Conservation (phyloP, 805 yeast genomes). For the Nakazawaea holstii region DNA sequence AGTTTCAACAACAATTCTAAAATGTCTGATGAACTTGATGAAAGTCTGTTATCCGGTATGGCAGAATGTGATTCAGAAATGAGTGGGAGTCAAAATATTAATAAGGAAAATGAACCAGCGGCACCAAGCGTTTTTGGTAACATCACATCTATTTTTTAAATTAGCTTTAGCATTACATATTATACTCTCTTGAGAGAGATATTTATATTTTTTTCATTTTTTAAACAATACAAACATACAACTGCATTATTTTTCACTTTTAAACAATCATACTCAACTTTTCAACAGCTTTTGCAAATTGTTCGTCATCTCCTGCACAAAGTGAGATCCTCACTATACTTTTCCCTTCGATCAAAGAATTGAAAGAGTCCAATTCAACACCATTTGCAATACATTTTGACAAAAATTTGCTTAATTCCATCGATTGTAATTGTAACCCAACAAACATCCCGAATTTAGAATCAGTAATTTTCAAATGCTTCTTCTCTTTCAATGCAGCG, state of each 20-base stretch:
- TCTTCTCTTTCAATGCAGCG: conserved; percentile 11
- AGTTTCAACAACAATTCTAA: too few relatives aligned
- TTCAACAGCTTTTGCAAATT: not conserved
- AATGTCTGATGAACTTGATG: too few relatives aligned
- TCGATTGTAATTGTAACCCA: conserved; percentile 20
- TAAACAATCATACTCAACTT: not conserved
- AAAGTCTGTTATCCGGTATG: too few relatives aligned
- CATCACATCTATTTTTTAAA: conserved; percentile 6
- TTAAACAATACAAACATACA: not conserved
- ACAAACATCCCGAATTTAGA: conserved; percentile 62
- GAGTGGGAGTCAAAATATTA: not conserved
- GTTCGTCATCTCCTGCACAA: not conserved
- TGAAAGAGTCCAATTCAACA: not conserved
- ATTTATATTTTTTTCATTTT: not conserved
- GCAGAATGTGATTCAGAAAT: too few relatives aligned
- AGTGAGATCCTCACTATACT: not conserved
- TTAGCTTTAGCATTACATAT: not conserved
- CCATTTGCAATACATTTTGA: not conserved
- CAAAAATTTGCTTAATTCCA: too few relatives aligned
- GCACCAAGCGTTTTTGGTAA: conserved; percentile 7
- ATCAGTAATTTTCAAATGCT: conserved; percentile 24
- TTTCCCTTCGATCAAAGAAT: not conserved
- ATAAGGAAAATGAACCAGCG: conserved; percentile 4
- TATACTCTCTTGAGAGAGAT: not conserved
- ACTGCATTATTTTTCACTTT: not conserved